These are phyloP conservation scores for Aleurites moluccanus DNA, from an alignment of 441 rosid genomes.

Conservation along the genomic window DNA sequence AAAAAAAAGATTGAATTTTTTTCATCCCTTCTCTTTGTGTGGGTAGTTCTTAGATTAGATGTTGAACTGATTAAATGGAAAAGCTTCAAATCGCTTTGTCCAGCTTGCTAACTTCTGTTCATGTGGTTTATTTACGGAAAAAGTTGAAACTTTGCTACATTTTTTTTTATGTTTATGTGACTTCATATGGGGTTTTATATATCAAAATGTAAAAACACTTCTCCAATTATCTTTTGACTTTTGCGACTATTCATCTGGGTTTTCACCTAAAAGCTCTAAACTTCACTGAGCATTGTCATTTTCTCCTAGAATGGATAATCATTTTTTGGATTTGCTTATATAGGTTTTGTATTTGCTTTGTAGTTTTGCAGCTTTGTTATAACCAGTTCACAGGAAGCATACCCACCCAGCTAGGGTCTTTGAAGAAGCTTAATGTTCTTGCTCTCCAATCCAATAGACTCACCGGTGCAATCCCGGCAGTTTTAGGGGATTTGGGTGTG, in stretches of 20 bases:
- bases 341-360: slow-evolving; percentile 24
- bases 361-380: slow-evolving; percentile 93
- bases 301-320: not conserved
- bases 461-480: slow-evolving; percentile 85
- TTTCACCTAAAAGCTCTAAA: slow-evolving; percentile 5
- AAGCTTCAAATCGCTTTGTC: not conserved
- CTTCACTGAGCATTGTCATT: slow-evolving; percentile 1
- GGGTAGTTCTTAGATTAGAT: not conserved
- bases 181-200: not conserved
- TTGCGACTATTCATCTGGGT: slow-evolving; percentile 11
- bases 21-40: not conserved
- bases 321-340: not conserved
- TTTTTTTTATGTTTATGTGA: not conserved
- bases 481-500: slow-evolving; percentile 59
- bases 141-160: not conserved
- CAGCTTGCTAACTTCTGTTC: not conserved
- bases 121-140: not conserved
- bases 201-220: not conserved
- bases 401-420: slow-evolving; percentile 68
- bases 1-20: not conserved
- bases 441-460: slow-evolving; percentile 78
- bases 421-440: slow-evolving; percentile 75
- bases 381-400: slow-evolving; percentile 82
- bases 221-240: not conserved
- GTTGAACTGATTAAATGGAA: not conserved